These are phyloP conservation scores for Yarrowia osloensis DNA, from an alignment of 805 yeast species.

Conservation along the genomic window DNA sequence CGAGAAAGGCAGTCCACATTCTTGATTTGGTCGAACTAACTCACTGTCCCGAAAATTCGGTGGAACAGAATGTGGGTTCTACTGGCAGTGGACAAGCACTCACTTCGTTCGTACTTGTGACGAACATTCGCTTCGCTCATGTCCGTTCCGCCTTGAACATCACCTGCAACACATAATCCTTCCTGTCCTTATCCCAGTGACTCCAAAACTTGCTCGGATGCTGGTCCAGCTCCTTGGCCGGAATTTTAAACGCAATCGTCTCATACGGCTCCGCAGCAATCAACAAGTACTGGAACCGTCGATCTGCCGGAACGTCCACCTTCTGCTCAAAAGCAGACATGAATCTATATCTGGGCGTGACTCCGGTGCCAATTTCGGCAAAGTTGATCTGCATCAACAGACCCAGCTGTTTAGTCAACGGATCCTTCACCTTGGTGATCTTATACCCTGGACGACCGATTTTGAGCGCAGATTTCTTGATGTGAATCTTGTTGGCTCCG, in stretches of 20 bases:
- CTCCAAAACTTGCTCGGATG: conserved; percentile 55
- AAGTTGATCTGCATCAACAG: conserved; percentile 61
- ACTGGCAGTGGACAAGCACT: too few species aligned
- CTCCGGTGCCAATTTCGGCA: conserved; percentile 50
- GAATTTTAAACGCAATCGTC: conserved; percentile 73
- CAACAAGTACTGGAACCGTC: conserved; percentile 66
- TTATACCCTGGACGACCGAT: conserved; percentile 76
- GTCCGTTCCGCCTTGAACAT: conserved; percentile 44
- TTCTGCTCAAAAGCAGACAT: conserved; percentile 76
- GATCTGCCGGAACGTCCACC: conserved; percentile 48
- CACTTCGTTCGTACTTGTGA: too few species aligned
- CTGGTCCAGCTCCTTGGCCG: conserved; percentile 55
- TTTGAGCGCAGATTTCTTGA: conserved; percentile 54
- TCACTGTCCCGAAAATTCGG: too few species aligned
- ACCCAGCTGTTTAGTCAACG: conserved; percentile 60
- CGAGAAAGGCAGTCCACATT: too few species aligned
- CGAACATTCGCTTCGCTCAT: too few species aligned
- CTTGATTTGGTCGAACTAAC: too few species aligned
- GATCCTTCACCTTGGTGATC: conserved; percentile 68
- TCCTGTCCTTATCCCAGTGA: conserved; percentile 70
- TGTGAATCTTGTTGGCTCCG: conserved; percentile 33
- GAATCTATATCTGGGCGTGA: conserved; percentile 66
- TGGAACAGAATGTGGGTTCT: too few species aligned
- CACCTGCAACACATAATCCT: conserved; percentile 70
- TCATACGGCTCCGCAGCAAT: conserved; percentile 91